Evolutionary conservation across 2,329 filamentous ascomycete species (phyloP).

Genomic region (Aspergillus floridensis): DNA sequence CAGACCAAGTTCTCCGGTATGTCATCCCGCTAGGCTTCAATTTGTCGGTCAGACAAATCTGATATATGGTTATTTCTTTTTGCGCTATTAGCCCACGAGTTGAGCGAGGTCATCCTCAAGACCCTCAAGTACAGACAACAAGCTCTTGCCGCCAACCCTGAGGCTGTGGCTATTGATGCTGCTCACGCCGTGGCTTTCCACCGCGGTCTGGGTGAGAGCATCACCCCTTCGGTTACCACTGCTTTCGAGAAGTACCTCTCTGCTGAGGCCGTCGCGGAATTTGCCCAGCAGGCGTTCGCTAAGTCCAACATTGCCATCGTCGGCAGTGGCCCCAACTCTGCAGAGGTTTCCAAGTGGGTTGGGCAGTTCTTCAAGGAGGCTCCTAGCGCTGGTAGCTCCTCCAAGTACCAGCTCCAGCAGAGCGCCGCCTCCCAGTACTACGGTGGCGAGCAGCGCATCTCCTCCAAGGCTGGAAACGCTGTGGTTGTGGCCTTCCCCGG

Average conservation of each 20-base stretch:
- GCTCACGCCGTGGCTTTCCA: conserved; percentile 89
- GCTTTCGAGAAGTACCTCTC: conserved; percentile 78
- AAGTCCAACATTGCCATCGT: conserved; percentile 91
- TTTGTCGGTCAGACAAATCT: background rate
- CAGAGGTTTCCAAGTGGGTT: conserved; percentile 82
- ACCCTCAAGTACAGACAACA: conserved; percentile 76
- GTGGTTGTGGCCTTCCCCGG: conserved; percentile 91
- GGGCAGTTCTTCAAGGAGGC: conserved; percentile 83
- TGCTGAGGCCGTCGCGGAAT: conserved; percentile 70
- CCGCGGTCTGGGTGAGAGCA: conserved; percentile 77
- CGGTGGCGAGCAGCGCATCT: conserved; percentile 89
- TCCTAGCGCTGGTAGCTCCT: conserved; percentile 51
- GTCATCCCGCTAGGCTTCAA: conserved; percentile 18
- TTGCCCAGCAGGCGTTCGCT: conserved; percentile 74
- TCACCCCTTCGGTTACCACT: conserved; percentile 69
- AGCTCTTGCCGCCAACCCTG: conserved; percentile 60
- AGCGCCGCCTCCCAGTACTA: conserved; percentile 76
- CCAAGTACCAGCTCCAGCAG: conserved; percentile 55
- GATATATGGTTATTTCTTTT: conserved; percentile 14
- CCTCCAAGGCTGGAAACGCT: conserved; percentile 73
- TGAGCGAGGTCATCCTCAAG: conserved; percentile 80
- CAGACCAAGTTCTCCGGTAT: conserved; percentile 78
- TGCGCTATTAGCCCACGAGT: conserved; percentile 69
- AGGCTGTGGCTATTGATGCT: conserved; percentile 76
- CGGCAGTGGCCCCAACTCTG: conserved; percentile 77